These are phyloP conservation scores for Clarireedia paspali DNA, from an alignment of 2,329 filamentous ascomycete species.

Conservation along the genomic window DNA sequence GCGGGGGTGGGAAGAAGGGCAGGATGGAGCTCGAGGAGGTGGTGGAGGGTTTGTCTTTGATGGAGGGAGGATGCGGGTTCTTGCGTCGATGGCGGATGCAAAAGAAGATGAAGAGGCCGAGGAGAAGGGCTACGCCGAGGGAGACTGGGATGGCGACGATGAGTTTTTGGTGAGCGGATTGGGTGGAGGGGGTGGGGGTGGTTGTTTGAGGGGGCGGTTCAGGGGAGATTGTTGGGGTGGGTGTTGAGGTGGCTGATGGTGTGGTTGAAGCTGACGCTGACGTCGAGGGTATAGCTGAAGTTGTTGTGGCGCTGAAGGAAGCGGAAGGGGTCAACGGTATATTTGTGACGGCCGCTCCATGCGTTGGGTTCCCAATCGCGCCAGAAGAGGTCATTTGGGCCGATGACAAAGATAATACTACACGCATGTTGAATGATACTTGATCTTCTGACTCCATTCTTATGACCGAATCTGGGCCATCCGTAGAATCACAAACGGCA, in stretches of 20 bases:
- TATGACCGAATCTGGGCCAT: slow-evolving; percentile 3
- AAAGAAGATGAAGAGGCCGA: neutral
- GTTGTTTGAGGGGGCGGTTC: neutral
- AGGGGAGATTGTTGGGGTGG: neutral
- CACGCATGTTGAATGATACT: neutral
- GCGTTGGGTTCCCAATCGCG: slow-evolving; percentile 1
- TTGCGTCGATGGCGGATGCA: neutral
- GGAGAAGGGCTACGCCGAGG: neutral
- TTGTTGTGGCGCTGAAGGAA: neutral
- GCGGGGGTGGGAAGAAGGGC: slow-evolving; percentile 5
- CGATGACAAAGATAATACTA: neutral
- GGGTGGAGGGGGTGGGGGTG: neutral
- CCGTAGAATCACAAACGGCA: neutral
- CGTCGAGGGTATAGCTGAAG: neutral
- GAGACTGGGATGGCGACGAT: neutral
- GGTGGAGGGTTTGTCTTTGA: neutral
- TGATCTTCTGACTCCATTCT: neutral
- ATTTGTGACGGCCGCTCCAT: neutral
- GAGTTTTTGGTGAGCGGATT: neutral
- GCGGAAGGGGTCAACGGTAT: neutral
- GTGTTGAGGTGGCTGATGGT: neutral
- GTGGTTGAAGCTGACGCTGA: neutral
- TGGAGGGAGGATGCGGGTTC: neutral
- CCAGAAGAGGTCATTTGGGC: neutral
- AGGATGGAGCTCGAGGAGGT: neutral